Evolutionary conservation across 2,329 filamentous ascomycete species (phyloP).

Genomic region (Claviceps sp.): DNA sequence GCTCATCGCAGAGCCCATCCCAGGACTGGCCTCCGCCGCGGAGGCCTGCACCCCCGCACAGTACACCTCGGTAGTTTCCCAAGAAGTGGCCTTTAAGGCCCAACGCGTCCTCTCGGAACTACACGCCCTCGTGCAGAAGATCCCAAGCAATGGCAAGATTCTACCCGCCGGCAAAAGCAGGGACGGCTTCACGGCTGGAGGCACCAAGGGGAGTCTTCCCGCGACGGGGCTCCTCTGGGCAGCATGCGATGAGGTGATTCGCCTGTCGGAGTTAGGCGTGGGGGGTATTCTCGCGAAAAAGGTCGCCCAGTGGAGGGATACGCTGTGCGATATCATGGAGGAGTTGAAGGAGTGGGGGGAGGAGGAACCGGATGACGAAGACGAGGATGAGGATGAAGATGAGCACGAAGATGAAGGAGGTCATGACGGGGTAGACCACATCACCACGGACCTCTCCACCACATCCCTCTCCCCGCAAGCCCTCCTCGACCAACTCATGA

Average conservation of each 20-base stretch:
- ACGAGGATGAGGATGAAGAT: constrained; percentile 27
- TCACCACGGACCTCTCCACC: constrained; percentile 7
- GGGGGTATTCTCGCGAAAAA: constrained; percentile 57
- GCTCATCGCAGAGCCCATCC: constrained; percentile 59
- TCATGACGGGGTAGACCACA: constrained; percentile 27
- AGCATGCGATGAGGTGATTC: constrained; percentile 59
- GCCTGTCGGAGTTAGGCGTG: constrained; percentile 52
- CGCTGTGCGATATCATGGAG: constrained; percentile 68
- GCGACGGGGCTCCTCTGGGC: constrained; percentile 73
- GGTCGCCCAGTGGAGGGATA: constrained; percentile 59
- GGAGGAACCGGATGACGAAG: constrained; percentile 39
- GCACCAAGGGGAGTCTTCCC: constrained; percentile 41
- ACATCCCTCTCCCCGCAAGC: constrained; percentile 30
- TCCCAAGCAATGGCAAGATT: constrained; percentile 45
- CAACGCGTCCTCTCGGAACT: constrained; percentile 51
- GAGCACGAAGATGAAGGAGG: constrained; percentile 9
- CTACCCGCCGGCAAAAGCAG: constrained; percentile 17
- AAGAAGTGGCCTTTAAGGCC: constrained; percentile 48
- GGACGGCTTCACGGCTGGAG: constrained; percentile 20
- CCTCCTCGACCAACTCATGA: constrained; percentile 56
- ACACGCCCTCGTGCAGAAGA: constrained; percentile 41
- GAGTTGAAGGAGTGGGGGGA: constrained; percentile 84
- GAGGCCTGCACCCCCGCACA: constrained; percentile 47
- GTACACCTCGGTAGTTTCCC: constrained; percentile 50
- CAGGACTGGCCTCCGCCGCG: constrained; percentile 57